These are phyloP conservation scores for Scytalidium lignicola DNA, from an alignment of 2,329 filamentous ascomycete species.

Conservation along the genomic window DNA sequence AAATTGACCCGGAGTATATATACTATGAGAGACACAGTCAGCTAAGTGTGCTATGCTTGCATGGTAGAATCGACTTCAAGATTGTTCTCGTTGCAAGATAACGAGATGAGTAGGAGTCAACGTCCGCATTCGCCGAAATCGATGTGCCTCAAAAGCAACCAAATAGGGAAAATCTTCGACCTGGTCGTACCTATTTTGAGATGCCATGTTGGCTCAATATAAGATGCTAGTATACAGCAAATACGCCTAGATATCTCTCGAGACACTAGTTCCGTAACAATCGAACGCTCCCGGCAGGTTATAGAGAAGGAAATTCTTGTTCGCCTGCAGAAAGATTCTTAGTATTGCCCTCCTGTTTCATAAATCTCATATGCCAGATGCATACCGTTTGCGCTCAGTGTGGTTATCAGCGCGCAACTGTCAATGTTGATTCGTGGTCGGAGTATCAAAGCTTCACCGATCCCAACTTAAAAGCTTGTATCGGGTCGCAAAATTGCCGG, in stretches of 20 bases:
- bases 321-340: background rate
- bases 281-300: too few relatives aligned
- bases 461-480: background rate
- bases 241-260: conserved; percentile 10
- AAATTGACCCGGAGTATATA: conserved; percentile 64
- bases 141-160: too few relatives aligned
- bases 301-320: background rate
- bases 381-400: background rate
- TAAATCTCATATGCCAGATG: background rate
- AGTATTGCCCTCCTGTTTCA: background rate
- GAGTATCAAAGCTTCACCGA: background rate
- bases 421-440: background rate
- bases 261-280: background rate
- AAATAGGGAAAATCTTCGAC: too few relatives aligned
- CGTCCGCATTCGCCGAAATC: too few relatives aligned
- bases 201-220: conserved; percentile 21
- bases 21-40: conserved; percentile 30
- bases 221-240: conserved; percentile 5
- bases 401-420: background rate
- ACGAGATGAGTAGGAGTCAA: too few relatives aligned
- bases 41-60: background rate
- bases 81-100: too few relatives aligned
- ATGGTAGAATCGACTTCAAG: too few relatives aligned
- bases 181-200: conserved; percentile 25
- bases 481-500: background rate